Conservation (phyloP, 129 eudicot species). For the Chrysanthemum makinoi region DNA sequence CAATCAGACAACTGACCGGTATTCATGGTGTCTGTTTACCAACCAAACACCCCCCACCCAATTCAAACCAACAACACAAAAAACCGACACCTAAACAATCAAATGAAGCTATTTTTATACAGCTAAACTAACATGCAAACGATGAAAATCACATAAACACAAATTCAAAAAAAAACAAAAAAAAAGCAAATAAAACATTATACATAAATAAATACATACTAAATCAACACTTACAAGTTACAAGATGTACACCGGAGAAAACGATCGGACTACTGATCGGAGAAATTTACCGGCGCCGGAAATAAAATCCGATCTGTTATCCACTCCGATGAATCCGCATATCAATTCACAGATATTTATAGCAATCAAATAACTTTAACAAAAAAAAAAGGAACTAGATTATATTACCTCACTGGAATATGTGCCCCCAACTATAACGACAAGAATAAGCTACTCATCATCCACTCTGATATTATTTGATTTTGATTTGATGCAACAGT, state of each 20-base stretch:
- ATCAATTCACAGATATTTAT: slow-evolving; percentile 24
- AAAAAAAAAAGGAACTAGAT: slow-evolving; percentile 24
- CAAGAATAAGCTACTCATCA: slow-evolving; percentile 34
- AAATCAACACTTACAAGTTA: slow-evolving; percentile 16
- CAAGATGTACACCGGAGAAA: neutral
- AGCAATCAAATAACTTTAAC: slow-evolving; percentile 3
- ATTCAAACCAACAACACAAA: too few relatives aligned
- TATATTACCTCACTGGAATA: slow-evolving; percentile 18
- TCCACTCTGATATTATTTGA: slow-evolving; percentile 24
- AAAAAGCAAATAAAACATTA: neutral
- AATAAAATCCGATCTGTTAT: slow-evolving; percentile 7
- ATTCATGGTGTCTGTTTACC: neutral
- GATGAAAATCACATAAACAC: slow-evolving; percentile 7
- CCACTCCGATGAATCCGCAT: slow-evolving; percentile 9
- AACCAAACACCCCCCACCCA: too few relatives aligned
- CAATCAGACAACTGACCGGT: neutral
- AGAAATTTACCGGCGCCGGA: neutral
- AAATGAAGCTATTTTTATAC: neutral
- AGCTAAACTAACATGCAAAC: slow-evolving; percentile 14
- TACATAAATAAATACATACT: too few relatives aligned
- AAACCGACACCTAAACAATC: neutral
- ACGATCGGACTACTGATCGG: neutral
- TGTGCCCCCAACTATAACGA: slow-evolving; percentile 18
- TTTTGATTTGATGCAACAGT: neutral
- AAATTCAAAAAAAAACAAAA: neutral